phyloP scores from a whole-genome alignment of 2,329 filamentous ascomycete genomes.

The Aspergillus cejpii region DNA sequence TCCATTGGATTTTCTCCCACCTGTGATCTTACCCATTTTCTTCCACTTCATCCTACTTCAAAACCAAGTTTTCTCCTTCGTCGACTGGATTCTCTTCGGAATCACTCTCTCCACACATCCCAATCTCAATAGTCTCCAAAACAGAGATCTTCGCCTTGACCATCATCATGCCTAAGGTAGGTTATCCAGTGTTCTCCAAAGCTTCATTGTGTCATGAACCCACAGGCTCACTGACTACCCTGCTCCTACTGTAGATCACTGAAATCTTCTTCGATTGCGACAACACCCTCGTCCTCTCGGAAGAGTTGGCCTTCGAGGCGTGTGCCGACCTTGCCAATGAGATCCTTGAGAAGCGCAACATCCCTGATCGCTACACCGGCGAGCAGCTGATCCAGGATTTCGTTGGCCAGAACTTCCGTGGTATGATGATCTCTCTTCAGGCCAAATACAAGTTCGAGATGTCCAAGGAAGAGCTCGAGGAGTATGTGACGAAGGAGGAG shows the following conservation, averaged over 20 bases:
- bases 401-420: constrained; percentile 89
- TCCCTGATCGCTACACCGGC: constrained; percentile 67
- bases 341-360: constrained; percentile 62
- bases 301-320: constrained; percentile 84
- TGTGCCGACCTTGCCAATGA: constrained; percentile 85
- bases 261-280: constrained; percentile 67
- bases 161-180: constrained; percentile 33
- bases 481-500: constrained; percentile 70
- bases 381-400: constrained; percentile 75
- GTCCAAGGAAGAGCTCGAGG: constrained; percentile 59
- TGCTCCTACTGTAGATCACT: constrained; percentile 49
- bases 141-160: constrained; percentile 1
- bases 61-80: no score
- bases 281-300: constrained; percentile 90
- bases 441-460: constrained; percentile 69
- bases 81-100: no score
- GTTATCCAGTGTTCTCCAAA: constrained; percentile 6
- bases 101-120: not conserved
- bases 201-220: constrained; percentile 1
- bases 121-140: not conserved
- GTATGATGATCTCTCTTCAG: constrained; percentile 75
- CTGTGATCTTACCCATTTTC: not conserved
- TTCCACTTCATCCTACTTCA: not conserved
- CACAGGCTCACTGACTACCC: constrained; percentile 12
- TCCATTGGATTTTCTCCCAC: not conserved